Evolutionary conservation across 225 moss, liverwort and hornwort species (phyloP).

Genomic region (Thuidium tamariscinum): DNA sequence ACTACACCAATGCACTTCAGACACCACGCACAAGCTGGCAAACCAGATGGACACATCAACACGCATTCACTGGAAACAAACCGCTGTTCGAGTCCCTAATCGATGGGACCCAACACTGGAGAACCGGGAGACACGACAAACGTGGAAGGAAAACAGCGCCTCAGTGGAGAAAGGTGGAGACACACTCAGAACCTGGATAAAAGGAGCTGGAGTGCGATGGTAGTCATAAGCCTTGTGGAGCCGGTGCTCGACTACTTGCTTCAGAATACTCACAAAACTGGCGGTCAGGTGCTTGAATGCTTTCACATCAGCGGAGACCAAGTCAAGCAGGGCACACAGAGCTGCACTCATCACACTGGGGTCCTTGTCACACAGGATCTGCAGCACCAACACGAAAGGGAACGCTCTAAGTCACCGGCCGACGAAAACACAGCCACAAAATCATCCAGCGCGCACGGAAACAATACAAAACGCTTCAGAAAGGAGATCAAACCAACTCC

Average conservation of each 20-base stretch:
- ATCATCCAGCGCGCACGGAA: neutral
- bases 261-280: slow-evolving; percentile 89
- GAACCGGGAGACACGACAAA: neutral
- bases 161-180: neutral
- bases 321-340: slow-evolving; percentile 78
- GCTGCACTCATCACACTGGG: slow-evolving; percentile 99
- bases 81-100: neutral
- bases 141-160: neutral
- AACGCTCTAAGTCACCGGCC: neutral
- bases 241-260: slow-evolving; percentile 83
- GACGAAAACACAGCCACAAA: neutral
- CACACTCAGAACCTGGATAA: slow-evolving; percentile 60
- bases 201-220: slow-evolving; percentile 86
- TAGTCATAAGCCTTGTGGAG: slow-evolving; percentile 82
- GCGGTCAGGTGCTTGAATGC: slow-evolving; percentile 61
- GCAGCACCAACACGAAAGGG: neutral
- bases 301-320: slow-evolving; percentile 59
- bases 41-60: neutral
- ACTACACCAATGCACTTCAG: neutral
- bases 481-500: too few relatives aligned
- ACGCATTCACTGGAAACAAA: neutral
- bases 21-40: neutral
- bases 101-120: neutral
- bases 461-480: too few relatives aligned
- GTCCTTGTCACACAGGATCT: slow-evolving; percentile 85